Conservation (phyloP, 306 rosid species). For the Quercus engelmannii region DNA sequence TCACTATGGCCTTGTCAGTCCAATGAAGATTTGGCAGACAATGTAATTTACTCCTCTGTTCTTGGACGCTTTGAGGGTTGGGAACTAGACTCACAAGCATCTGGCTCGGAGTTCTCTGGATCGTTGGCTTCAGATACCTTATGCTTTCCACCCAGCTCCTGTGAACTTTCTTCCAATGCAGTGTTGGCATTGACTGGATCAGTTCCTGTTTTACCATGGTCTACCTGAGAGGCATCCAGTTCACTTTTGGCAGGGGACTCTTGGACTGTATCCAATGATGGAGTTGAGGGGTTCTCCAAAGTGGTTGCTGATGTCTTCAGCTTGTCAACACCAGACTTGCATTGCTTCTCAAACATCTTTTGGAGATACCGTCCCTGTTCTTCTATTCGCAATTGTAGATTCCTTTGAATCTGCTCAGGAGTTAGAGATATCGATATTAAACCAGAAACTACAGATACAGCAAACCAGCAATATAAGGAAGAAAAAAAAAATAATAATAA, state of each 20-base stretch:
- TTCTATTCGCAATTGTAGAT: slow-evolving; percentile 92
- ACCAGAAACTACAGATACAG: neutral
- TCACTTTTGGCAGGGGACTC: slow-evolving; percentile 51
- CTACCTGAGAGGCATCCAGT: slow-evolving; percentile 42
- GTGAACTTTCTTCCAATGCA: slow-evolving; percentile 23
- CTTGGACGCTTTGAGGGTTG: slow-evolving; percentile 62
- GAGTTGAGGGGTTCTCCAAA: slow-evolving; percentile 40
- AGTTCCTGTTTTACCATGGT: slow-evolving; percentile 22
- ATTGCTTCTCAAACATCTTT: slow-evolving; percentile 93
- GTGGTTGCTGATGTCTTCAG: slow-evolving; percentile 31
- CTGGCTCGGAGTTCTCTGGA: slow-evolving; percentile 34
- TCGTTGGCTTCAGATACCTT: slow-evolving; percentile 34
- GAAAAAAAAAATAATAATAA: too few relatives aligned
- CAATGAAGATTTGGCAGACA: slow-evolving; percentile 44
- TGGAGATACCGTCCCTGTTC: slow-evolving; percentile 96
- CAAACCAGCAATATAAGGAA: neutral
- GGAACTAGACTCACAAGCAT: slow-evolving; percentile 33
- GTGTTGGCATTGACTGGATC: slow-evolving; percentile 35
- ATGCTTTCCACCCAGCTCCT: slow-evolving; percentile 31
- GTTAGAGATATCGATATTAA: neutral
- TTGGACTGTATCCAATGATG: slow-evolving; percentile 38
- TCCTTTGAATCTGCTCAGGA: slow-evolving; percentile 73
- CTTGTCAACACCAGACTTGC: slow-evolving; percentile 39
- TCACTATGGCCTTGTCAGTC: slow-evolving; percentile 31
- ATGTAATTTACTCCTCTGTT: slow-evolving; percentile 42